Base-by-base conservation (phyloP, 305 asterid genomes). In the Caryopteris hybrid region DNA sequence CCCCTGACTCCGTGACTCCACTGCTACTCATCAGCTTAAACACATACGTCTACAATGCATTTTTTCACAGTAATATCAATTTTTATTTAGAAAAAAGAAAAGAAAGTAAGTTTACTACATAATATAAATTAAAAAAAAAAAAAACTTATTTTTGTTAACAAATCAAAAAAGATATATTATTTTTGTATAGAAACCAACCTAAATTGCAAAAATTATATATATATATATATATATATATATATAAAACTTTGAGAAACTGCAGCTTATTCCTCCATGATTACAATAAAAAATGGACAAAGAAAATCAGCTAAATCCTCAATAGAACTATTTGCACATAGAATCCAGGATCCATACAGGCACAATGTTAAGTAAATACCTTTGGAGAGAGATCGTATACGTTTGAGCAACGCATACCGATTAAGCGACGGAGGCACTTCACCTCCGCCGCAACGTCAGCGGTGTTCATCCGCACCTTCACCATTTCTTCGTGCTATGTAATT, bases 391-490 rank as follows among this genome's bases (percentile, higher is more conserved):
- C 97, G 78, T 93, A 93, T 39, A 93, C 95, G 58, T 93, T 93
- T 65, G 99, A 90, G 81, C 97, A 90, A 33, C 99, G 99, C 99
- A 93, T 93, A 63, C 99, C 99, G 52, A 93, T 93, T 59, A 93
- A 78, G 61, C 86, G 91, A 66, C 97, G 95, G 75, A 93, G 85
- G 68, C 97, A 93, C 84, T 90, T 93, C 42, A 93, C 97, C 87
- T 93, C 97, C 64, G 97, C 99, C 77, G 96, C 97, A 84, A 93
- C 99, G 70, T 93, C 99, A 45, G 99, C 99, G 31, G 97, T 90
- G 83, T 93, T 93, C 97, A 93, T 93, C 66, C 99, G 94, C 45
- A 90, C 95, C 88, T 93, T 93, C 89, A 93, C 99, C 99, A 93
- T 93, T 25, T 78, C 43, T 34, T 22, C 58, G 43, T 54, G 39